Evolutionary conservation across 1,284 basidiomycete species (phyloP).

Genomic region (Puccinia coronata): DNA sequence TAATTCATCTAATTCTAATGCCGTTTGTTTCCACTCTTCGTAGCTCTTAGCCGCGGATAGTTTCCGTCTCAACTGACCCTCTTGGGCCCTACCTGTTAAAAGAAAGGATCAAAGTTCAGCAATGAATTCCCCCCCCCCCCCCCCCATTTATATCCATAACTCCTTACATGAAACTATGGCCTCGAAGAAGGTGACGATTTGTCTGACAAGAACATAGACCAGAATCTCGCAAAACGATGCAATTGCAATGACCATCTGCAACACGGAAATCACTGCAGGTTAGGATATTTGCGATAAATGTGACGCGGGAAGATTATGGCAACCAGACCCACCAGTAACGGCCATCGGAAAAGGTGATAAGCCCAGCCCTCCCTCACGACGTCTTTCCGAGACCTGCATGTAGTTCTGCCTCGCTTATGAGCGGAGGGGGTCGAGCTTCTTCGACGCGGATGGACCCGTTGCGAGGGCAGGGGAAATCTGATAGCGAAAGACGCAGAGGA

Average conservation of each 20-base stretch:
- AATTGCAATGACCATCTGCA: conserved; percentile 75
- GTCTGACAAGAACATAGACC: conserved; percentile 77
- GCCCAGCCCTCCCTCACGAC: conserved; percentile 68
- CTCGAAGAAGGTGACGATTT: conserved; percentile 67
- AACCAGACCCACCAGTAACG: conserved; percentile 67
- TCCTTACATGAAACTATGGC: neutral
- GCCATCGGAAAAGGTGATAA: conserved; percentile 82
- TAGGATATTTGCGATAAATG: neutral
- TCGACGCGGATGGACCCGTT: neutral
- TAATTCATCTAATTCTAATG: conserved; percentile 25
- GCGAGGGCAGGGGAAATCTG: neutral
- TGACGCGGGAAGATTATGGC: neutral
- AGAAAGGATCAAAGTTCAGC: conserved; percentile 6
- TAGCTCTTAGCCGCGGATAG: neutral
- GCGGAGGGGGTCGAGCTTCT: conserved; percentile 7
- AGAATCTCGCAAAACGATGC: conserved; percentile 85
- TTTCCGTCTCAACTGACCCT: neutral
- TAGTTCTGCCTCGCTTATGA: conserved; percentile 57
- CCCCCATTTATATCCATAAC: neutral
- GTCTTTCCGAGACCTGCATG: conserved; percentile 62
- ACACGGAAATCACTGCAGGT: neutral
- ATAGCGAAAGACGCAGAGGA: neutral
- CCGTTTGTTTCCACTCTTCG: conserved; percentile 14
- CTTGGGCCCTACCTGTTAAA: conserved; percentile 8
- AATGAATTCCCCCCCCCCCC: neutral